Evolutionary conservation across 1,284 basidiomycete species (phyloP).

Genomic region (Trametes versicolor): DNA sequence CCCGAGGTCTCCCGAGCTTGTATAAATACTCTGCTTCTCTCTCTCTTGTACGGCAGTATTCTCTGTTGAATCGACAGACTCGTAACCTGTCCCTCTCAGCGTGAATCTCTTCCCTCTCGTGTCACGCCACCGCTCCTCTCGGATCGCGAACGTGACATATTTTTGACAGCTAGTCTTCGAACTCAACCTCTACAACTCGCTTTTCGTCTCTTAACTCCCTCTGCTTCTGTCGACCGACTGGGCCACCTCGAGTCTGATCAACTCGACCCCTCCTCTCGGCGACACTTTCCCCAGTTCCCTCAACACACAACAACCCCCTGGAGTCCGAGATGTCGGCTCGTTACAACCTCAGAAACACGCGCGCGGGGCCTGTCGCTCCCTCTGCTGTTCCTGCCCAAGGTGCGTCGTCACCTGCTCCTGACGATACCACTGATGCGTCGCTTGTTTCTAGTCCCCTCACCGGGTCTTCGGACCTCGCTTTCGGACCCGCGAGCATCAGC

Average conservation of each 20-base stretch:
- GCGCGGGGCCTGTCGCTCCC: neutral
- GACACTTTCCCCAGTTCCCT: neutral
- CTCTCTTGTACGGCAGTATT: too few relatives aligned
- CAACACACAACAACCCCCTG: neutral
- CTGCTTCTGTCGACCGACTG: neutral
- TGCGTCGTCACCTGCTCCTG: neutral
- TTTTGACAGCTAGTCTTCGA: conserved; percentile 7
- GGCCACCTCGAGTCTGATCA: conserved; percentile 9
- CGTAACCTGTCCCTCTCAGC: conserved; percentile 1
- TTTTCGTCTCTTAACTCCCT: neutral
- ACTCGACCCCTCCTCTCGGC: conserved; percentile 9
- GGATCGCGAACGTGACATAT: conserved; percentile 7
- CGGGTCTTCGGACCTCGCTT: neutral
- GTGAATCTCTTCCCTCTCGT: conserved; percentile 7
- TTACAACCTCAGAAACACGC: neutral
- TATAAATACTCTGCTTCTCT: too few relatives aligned
- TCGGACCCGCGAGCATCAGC: conserved; percentile 1
- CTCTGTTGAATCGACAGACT: neutral
- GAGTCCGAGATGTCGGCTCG: neutral
- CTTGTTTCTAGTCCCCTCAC: too few relatives aligned
- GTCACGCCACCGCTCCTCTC: neutral
- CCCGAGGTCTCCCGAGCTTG: too few relatives aligned
- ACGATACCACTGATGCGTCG: neutral
- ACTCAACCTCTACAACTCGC: neutral
- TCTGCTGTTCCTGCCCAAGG: neutral